These are phyloP conservation scores for Sporothrix brasiliensis DNA, from an alignment of 2,329 filamentous ascomycete genomes.

Conservation along the genomic window DNA sequence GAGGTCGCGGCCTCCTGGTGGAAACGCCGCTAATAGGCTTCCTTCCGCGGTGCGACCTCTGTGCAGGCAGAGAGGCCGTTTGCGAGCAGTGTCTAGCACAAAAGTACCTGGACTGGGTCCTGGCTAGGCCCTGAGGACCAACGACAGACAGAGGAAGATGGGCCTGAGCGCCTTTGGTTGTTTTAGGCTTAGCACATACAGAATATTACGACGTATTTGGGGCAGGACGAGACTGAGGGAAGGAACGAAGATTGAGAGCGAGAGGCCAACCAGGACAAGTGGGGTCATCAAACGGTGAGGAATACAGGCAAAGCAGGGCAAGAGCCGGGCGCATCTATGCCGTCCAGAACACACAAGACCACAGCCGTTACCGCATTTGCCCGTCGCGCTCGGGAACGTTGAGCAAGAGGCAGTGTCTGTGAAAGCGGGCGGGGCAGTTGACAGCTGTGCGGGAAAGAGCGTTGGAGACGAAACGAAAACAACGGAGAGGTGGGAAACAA, in stretches of 20 bases:
- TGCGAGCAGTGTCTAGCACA: neutral
- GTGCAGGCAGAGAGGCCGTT: neutral
- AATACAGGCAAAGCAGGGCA: slow-evolving; percentile 6
- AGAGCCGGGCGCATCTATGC: neutral
- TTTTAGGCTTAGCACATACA: slow-evolving; percentile 26
- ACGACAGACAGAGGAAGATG: neutral
- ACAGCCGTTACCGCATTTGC: slow-evolving; percentile 1
- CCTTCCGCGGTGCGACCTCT: slow-evolving; percentile 8
- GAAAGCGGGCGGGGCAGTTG: slow-evolving; percentile 5
- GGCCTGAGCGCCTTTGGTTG: slow-evolving; percentile 17
- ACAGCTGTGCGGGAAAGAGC: neutral
- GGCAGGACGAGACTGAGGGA: neutral
- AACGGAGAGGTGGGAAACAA: neutral
- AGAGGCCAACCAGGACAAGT: slow-evolving; percentile 9
- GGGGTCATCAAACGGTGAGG: slow-evolving; percentile 30
- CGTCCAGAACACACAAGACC: slow-evolving; percentile 15
- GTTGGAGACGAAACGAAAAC: neutral
- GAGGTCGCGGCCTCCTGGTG: slow-evolving; percentile 1
- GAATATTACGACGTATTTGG: no score
- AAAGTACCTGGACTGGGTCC: slow-evolving; percentile 3
- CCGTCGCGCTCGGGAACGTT: slow-evolving; percentile 14
- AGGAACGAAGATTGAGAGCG: neutral
- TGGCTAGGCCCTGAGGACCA: slow-evolving; percentile 3
- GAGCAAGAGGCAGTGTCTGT: neutral
- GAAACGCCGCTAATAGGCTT: slow-evolving; percentile 18